Conservation (phyloP, 78 protist species). For the Andalucia godoyi region DNA sequence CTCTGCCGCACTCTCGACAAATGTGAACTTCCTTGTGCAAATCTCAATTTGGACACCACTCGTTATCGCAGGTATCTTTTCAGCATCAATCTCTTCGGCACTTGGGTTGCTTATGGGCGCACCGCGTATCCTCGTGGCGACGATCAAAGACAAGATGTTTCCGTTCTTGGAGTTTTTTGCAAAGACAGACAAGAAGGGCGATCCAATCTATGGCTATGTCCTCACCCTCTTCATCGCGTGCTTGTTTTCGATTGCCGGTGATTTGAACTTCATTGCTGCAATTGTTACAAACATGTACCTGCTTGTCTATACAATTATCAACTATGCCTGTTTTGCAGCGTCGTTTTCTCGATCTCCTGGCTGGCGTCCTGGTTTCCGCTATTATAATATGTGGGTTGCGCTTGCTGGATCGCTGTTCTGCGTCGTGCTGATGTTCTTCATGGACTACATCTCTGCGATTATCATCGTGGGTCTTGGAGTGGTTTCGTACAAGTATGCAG, state of each 20-base stretch:
- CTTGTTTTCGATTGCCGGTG: conserved; percentile 20
- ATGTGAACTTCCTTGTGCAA: neutral
- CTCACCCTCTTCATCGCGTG: conserved; percentile 15
- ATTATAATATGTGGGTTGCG: conserved; percentile 4
- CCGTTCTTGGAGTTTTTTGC: conserved; percentile 6
- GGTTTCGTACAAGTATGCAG: too few species aligned
- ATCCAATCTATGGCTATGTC: conserved; percentile 33
- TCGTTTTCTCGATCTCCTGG: conserved; percentile 21
- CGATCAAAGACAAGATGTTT: conserved; percentile 39
- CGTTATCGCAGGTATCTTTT: conserved; percentile 17
- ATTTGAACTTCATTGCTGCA: conserved; percentile 52
- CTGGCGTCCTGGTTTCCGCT: conserved; percentile 43
- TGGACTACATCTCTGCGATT: conserved; percentile 2
- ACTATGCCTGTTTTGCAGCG: conserved; percentile 47
- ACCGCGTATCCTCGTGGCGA: conserved; percentile 45
- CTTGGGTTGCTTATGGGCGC: conserved; percentile 40
- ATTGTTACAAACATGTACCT: conserved; percentile 42
- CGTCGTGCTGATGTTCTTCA: conserved; percentile 29
- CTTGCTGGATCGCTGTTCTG: conserved; percentile 38
- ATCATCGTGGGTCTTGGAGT: too few species aligned
- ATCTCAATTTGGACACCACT: neutral
- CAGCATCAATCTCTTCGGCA: conserved; percentile 27
- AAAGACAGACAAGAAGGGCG: neutral
- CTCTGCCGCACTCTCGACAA: neutral
- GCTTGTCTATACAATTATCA: conserved; percentile 45